Percentiles rank a stretch among this genome's conserved stretches.
phyloP scores from a whole-genome alignment of 208 protist species.

The Giardia muris region DNA sequence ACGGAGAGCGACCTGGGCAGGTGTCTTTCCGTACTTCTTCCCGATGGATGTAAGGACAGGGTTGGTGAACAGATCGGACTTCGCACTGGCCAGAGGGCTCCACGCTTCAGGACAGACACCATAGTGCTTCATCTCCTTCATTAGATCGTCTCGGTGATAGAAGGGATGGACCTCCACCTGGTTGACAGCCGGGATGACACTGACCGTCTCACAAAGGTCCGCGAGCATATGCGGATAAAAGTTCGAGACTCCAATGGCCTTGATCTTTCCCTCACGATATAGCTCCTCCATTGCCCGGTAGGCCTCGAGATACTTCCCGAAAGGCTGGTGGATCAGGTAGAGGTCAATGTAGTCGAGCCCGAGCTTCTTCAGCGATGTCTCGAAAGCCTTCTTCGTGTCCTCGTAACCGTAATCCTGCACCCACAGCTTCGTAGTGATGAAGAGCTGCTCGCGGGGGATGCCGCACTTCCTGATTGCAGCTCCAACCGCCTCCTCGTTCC shows the following conservation, averaged over 20 bases:
- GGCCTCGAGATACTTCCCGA: neutral
- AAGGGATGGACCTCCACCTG: conserved; percentile 32
- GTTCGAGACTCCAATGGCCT: conserved; percentile 40
- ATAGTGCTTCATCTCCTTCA: neutral
- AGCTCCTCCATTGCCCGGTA: conserved; percentile 37
- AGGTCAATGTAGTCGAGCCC: conserved; percentile 12
- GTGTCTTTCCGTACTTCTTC: conserved; percentile 35
- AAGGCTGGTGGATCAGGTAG: neutral
- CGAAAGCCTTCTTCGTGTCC: conserved; percentile 11
- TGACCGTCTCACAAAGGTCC: conserved; percentile 4
- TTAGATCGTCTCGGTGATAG: neutral
- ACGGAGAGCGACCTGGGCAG: conserved; percentile 36
- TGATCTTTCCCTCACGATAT: conserved; percentile 1
- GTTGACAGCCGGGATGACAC: conserved; percentile 15
- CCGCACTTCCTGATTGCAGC: neutral
- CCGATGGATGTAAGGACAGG: conserved; percentile 9
- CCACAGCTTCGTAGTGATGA: conserved; percentile 31
- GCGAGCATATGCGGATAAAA: conserved; percentile 22
- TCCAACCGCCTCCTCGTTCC: neutral
- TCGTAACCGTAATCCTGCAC: neutral
- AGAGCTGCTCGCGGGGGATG: conserved; percentile 31
- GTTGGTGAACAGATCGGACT: conserved; percentile 10
- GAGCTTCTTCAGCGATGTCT: neutral
- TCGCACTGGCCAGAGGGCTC: neutral
- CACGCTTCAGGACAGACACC: conserved; percentile 29